A percentile compares a stretch with the other conserved stretches of the same genome.
phyloP scores from a whole-genome alignment of 106 monocot genomes.

The Iris macrosiphon region DNA sequence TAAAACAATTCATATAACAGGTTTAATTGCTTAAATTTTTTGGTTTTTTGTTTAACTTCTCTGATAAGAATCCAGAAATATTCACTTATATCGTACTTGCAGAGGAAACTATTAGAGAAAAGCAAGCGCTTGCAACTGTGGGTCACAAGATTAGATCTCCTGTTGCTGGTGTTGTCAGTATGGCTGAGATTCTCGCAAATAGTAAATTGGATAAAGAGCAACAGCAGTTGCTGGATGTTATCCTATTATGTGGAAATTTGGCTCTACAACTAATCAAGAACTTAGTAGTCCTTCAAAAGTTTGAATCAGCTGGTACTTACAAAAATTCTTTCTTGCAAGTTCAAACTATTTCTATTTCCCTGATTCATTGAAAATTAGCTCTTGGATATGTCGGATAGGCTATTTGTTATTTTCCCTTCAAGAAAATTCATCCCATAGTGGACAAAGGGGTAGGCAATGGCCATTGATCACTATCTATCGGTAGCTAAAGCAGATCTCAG shows the following conservation, averaged over 20 bases:
- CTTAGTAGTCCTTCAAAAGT: conserved; percentile 72
- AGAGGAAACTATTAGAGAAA: conserved; percentile 89
- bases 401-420: too few species aligned
- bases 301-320: conserved; percentile 64
- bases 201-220: conserved; percentile 64
- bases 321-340: not conserved
- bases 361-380: too few species aligned
- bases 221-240: conserved; percentile 56
- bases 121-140: conserved; percentile 82
- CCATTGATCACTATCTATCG: too few species aligned
- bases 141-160: conserved; percentile 84
- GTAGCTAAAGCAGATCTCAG: too few species aligned
- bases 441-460: too few species aligned
- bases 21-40: conserved; percentile 28
- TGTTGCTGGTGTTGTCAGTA: conserved; percentile 71
- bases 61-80: not conserved
- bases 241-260: conserved; percentile 74
- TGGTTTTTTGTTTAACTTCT: too few species aligned
- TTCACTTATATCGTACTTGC: conserved; percentile 9
- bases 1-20: conserved; percentile 69
- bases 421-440: too few species aligned
- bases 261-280: conserved; percentile 77
- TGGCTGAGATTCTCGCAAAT: conserved; percentile 67
- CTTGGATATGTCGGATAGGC: too few species aligned
- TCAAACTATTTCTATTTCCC: too few species aligned